phyloP scores from a whole-genome alignment of 345 rosid species.

The Heritiera littoralis region DNA sequence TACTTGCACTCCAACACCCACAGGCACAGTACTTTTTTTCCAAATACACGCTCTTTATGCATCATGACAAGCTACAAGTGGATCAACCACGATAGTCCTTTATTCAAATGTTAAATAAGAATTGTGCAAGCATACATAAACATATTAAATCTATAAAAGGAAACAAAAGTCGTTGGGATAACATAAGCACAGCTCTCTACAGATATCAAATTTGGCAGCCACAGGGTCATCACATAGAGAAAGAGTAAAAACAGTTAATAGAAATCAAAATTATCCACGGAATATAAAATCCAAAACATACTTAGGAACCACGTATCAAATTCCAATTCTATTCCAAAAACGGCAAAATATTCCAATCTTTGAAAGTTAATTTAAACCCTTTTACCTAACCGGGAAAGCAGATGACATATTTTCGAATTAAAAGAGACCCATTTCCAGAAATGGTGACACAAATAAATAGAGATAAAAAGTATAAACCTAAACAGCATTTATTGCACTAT shows the following conservation, averaged over 20 bases:
- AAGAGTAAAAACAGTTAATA: background rate
- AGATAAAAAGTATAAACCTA: background rate
- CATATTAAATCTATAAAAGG: constrained; percentile 15
- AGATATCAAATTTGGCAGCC: background rate
- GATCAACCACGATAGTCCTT: constrained; percentile 15
- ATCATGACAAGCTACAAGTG: constrained; percentile 22
- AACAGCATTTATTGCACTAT: constrained; percentile 13
- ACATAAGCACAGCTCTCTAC: background rate
- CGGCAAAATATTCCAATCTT: background rate
- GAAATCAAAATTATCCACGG: background rate
- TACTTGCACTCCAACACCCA: constrained; percentile 31
- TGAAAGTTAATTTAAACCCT: constrained; percentile 14
- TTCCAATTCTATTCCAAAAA: background rate
- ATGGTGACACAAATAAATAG: background rate
- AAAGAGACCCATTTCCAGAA: constrained; percentile 4
- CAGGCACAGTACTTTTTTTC: constrained; percentile 4
- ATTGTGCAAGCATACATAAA: constrained; percentile 12
- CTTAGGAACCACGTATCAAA: background rate
- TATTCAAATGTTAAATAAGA: constrained; percentile 20
- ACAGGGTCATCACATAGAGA: background rate
- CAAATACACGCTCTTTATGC: background rate
- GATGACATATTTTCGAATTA: background rate
- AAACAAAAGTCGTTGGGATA: constrained; percentile 12
- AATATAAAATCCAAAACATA: background rate
- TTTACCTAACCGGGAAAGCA: background rate